Conservation (phyloP, 768 basidiomycete genomes). For the Rhodotorula paludigena region DNA sequence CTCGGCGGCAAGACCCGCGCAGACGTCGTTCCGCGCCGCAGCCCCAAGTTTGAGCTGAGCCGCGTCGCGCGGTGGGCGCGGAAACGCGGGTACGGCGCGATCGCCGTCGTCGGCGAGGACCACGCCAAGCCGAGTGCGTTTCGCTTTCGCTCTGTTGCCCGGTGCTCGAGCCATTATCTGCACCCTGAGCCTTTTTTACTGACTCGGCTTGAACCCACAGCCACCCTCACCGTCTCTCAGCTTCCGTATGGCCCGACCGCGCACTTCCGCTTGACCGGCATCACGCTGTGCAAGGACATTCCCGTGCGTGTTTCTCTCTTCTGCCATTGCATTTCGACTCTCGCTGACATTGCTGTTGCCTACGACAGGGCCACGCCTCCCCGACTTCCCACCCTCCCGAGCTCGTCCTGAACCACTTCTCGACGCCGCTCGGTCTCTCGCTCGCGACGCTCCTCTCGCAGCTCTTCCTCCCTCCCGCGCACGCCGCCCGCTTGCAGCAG, state of each 20-base stretch:
- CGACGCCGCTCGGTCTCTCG: conserved; percentile 84
- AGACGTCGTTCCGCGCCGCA: conserved; percentile 66
- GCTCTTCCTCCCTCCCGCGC: conserved; percentile 78
- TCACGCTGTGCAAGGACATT: conserved; percentile 79
- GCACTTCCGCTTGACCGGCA: conserved; percentile 86
- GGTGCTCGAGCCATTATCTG: too few relatives aligned
- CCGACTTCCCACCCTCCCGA: conserved; percentile 91
- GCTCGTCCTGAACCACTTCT: conserved; percentile 88
- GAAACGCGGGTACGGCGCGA: conserved; percentile 75
- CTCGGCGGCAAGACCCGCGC: conserved; percentile 56
- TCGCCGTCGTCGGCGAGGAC: conserved; percentile 92
- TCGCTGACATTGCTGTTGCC: too few relatives aligned
- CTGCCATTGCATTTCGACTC: not conserved
- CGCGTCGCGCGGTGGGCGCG: conserved; percentile 94
- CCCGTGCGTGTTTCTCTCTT: conserved; percentile 53
- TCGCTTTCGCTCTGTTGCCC: not conserved
- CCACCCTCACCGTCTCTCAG: conserved; percentile 85
- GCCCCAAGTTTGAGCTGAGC: conserved; percentile 82
- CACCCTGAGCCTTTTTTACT: not conserved
- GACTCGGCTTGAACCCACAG: conserved; percentile 52
- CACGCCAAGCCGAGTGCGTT: conserved; percentile 84
- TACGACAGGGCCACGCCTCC: conserved; percentile 76
- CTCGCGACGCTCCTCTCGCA: conserved; percentile 95
- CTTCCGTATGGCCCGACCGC: conserved; percentile 90
- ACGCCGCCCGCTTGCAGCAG: conserved; percentile 52